Percentiles rank a stretch among this genome's conserved stretches.
Evolutionary conservation across 257 asterid genomes (phyloP).

Genomic region (Scutellaria galericulata): DNA sequence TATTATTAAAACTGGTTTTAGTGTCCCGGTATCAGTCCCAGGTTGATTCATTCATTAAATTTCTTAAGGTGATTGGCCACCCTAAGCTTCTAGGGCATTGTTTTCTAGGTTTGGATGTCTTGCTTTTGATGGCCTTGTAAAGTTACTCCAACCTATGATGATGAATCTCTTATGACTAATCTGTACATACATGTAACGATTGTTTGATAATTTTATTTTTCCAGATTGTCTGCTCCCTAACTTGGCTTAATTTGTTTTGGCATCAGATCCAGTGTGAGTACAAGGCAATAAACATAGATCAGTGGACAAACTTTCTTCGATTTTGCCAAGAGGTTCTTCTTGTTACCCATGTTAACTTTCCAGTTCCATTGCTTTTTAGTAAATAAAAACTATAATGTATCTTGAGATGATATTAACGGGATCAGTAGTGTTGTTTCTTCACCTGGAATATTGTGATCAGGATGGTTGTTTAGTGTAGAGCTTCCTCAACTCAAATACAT

Average conservation of each 20-base stretch:
- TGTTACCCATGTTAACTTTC: slow-evolving; percentile 1
- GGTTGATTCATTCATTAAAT: slow-evolving; percentile 60
- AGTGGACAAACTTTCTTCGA: slow-evolving; percentile 88
- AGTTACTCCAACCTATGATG: not conserved
- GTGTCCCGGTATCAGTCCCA: slow-evolving; percentile 63
- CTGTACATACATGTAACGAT: not conserved
- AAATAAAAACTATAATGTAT: not conserved
- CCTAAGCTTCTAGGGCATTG: slow-evolving; percentile 25
- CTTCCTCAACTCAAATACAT: too few species aligned
- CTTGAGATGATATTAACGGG: too few species aligned
- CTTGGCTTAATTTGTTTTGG: slow-evolving; percentile 27
- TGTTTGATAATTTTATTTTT: not conserved
- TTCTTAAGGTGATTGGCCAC: slow-evolving; percentile 60
- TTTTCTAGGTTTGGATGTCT: not conserved
- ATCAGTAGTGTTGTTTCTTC: too few species aligned
- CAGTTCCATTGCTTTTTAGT: slow-evolving; percentile 8
- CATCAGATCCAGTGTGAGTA: slow-evolving; percentile 74
- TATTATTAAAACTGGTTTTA: slow-evolving; percentile 72
- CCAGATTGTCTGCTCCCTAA: slow-evolving; percentile 14
- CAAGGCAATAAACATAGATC: slow-evolving; percentile 89
- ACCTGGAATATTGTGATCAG: too few species aligned
- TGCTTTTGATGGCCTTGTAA: slow-evolving; percentile 20
- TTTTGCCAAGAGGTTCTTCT: slow-evolving; percentile 77
- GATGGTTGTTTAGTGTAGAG: too few species aligned
- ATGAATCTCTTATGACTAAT: slow-evolving; percentile 9